These are phyloP conservation scores for Aspergillus piperis DNA, from an alignment of 2,329 filamentous ascomycete species.

Conservation along the genomic window DNA sequence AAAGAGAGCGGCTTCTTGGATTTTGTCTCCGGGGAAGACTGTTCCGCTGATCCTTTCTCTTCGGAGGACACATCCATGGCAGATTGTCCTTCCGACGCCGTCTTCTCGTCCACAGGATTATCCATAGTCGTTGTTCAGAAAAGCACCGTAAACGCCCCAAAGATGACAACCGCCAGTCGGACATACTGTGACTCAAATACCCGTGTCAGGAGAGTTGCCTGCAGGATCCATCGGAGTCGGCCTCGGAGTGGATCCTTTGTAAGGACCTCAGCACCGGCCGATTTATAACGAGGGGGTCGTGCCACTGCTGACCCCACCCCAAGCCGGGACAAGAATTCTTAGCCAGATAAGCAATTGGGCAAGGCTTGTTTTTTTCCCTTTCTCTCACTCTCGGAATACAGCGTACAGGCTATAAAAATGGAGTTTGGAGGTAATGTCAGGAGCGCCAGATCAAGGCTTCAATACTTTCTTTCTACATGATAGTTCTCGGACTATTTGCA, in stretches of 20 bases:
- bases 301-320: not conserved
- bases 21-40: not conserved
- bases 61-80: not conserved
- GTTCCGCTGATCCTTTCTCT: not conserved
- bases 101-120: not conserved
- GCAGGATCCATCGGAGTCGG: not conserved
- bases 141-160: not conserved
- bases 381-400: not conserved
- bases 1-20: not conserved
- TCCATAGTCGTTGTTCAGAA: not conserved
- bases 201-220: not conserved
- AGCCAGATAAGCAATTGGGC: not conserved
- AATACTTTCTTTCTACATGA: not conserved
- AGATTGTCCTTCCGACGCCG: not conserved
- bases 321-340: not conserved
- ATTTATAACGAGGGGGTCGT: not conserved
- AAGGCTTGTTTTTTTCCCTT: not conserved
- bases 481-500: not conserved
- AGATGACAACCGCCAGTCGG: not conserved
- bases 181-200: not conserved
- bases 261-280: not conserved
- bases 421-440: not conserved
- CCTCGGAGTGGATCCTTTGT: not conserved
- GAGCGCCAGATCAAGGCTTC: not conserved
- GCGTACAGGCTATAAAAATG: not conserved